Base-by-base conservation (phyloP, 2,329 filamentous ascomycete species). In the Thelonectria rubi region DNA sequence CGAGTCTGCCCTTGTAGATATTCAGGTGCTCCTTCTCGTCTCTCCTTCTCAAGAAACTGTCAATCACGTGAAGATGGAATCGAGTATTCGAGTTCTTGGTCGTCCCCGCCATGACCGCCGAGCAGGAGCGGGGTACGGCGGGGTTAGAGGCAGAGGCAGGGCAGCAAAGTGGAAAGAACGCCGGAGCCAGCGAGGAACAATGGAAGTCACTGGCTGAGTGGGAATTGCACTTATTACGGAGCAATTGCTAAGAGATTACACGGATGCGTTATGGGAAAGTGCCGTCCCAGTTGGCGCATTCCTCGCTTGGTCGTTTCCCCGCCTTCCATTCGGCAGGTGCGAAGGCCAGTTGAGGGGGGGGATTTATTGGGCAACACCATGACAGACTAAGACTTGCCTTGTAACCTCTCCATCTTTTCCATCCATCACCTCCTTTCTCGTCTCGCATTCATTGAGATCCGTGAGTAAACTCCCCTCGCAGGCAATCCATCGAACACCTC, bases 221-320 rank as follows among this genome's bases (percentile, higher is more conserved):
- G 32, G 24, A 21, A 34, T n/a, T 18, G 11, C 42, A 8, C 7
- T 50, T 30, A 46, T 60, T 51, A 60, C 58, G 15, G 46, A 60
- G 58, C 52, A 45, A 52, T 56, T 55, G 15, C 52, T 61, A 61
- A 61, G 52, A 42, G 11, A 40, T 56, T 61, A 53, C 48, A 48
- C 15, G 42, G 24, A 10, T 24, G 37, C 20, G 37, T 34, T 18
- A 14, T 15, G 39, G 48, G 42, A 47, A 37, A 45, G 43, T 14
- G 21, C n/a, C 9, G 34, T 42, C 21, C 32, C 10, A 15, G 24
- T 30, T 48, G 21, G 53, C 34, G 37, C 15, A 14, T 24, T 5
- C 6, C 26, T 45, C 42, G 15, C 37, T 42, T 50, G 26, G 18
- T 21, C 46, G 15, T 42, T 61, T 56, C 48, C 49, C 26, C 53